phyloP scores from a whole-genome alignment of 1,139 yeast genomes.

The Geotrichum citri-aurantii region DNA sequence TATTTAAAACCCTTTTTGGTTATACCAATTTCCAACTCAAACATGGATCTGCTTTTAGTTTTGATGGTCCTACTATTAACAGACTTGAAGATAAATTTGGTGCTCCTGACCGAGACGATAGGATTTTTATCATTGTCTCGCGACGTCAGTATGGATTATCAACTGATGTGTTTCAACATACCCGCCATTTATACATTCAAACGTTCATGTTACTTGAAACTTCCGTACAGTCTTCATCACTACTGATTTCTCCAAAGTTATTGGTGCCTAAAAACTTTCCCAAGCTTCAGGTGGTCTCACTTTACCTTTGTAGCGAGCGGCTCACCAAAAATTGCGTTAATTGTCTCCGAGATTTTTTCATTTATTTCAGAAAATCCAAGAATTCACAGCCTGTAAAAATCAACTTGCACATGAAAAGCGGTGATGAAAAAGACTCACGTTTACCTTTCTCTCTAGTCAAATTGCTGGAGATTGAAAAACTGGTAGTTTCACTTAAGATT shows the following conservation, averaged over 20 bases:
- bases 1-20: neutral
- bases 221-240: neutral
- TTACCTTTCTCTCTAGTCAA: neutral
- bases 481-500: neutral
- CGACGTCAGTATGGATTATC: neutral
- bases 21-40: neutral
- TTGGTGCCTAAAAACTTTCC: neutral
- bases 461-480: neutral
- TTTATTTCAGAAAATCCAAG: neutral
- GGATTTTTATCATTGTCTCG: neutral
- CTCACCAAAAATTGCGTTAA: neutral
- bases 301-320: neutral
- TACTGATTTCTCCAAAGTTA: neutral
- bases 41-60: neutral
- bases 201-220: neutral
- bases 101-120: neutral
- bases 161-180: neutral
- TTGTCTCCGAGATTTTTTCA: neutral
- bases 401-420: neutral
- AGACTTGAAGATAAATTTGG: neutral
- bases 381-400: neutral
- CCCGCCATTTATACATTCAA: neutral
- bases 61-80: neutral
- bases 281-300: neutral
- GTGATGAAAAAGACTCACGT: neutral